phyloP scores from a whole-genome alignment of 495 filamentous ascomycete species.

The Xylaria bambusicola region DNA sequence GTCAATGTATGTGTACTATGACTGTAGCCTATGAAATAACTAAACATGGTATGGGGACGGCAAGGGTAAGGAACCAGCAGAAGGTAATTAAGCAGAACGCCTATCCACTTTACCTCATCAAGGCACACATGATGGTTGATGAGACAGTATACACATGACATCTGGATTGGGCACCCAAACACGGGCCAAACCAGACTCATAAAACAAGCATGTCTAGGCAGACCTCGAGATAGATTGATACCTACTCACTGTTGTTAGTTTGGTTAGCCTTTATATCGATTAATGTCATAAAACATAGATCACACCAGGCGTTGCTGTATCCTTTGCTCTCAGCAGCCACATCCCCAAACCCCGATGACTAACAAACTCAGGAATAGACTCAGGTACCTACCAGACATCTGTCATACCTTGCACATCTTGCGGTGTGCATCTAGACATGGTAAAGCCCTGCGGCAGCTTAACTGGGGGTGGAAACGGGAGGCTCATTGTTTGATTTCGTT shows the following conservation, averaged over 20 bases:
- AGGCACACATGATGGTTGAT: no score
- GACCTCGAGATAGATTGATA: no score
- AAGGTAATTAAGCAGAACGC: no score
- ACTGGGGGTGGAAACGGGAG: conserved; percentile 30
- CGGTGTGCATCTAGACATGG: conserved; percentile 26
- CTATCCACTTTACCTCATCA: no score
- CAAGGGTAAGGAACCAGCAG: no score
- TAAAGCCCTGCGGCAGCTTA: conserved; percentile 24
- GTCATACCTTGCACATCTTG: conserved; percentile 26
- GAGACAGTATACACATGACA: no score
- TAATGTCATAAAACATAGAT: not conserved
- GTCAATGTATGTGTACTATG: not conserved
- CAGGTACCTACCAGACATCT: conserved; percentile 27
- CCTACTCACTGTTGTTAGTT: conserved; percentile 25
- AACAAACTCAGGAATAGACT: not conserved
- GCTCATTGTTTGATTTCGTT: not conserved
- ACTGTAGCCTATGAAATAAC: no score
- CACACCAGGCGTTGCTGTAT: not conserved
- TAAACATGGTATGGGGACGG: no score
- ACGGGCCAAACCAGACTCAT: no score
- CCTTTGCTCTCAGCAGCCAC: not conserved
- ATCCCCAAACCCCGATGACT: not conserved
- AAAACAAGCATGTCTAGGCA: no score
- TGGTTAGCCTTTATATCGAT: not conserved
- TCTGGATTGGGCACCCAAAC: no score